Percentiles rank a stretch among this genome's conserved stretches.
These are phyloP conservation scores for Fusarium anguioides DNA, from an alignment of 2,329 filamentous ascomycete genomes.

Conservation along the genomic window DNA sequence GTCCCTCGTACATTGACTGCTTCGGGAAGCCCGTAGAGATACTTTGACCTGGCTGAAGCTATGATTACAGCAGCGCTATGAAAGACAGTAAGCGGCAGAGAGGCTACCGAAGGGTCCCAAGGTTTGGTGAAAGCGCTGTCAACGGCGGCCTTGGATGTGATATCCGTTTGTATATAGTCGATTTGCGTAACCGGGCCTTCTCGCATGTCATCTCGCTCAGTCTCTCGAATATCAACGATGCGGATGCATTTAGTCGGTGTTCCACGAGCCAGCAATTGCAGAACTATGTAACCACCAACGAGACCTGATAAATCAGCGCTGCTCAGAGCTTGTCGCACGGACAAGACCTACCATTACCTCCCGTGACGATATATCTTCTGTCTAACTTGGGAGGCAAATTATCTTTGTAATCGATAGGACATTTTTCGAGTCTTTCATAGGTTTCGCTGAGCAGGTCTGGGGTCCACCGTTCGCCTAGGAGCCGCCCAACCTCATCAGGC, in stretches of 20 bases:
- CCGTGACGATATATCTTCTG: conserved; percentile 11
- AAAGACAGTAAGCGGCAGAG: conserved; percentile 12
- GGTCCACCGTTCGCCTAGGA: background rate
- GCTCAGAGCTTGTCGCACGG: accelerated
- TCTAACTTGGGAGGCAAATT: background rate
- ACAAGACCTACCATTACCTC: background rate
- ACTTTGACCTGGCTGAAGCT: background rate
- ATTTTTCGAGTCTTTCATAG: background rate
- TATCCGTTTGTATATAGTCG: conserved; percentile 7
- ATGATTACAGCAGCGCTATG: conserved; percentile 10
- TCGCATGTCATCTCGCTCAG: conserved; percentile 12
- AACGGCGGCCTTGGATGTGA: background rate
- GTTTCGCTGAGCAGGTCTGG: background rate
- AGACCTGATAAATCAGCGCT: background rate
- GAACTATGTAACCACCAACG: conserved; percentile 17
- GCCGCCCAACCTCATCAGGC: background rate
- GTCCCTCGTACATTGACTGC: conserved; percentile 11
- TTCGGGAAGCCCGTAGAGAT: conserved; percentile 6
- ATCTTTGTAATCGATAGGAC: background rate
- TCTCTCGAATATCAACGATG: conserved; percentile 5
- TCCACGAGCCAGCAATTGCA: conserved; percentile 7
- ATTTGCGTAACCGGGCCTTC: background rate
- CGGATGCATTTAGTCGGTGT: background rate
- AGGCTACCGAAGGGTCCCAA: background rate
- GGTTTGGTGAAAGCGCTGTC: background rate